phyloP scores from a whole-genome alignment of 2,329 filamentous ascomycete genomes.

The Ophiognomonia clavigignenti-juglandacearum region DNA sequence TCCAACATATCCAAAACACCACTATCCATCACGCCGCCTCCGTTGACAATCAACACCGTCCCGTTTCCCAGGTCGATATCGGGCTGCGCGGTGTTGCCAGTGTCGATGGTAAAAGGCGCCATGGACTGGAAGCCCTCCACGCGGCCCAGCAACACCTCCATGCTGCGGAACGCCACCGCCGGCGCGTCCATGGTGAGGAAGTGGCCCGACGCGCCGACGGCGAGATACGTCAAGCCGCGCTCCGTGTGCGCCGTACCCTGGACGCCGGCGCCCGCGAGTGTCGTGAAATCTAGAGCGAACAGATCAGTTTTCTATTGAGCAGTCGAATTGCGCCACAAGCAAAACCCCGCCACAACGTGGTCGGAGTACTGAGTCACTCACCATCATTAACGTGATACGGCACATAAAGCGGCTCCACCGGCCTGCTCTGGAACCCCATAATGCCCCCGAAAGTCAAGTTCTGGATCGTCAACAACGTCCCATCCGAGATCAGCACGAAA shows the following conservation, averaged over 20 bases:
- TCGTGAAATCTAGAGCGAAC: no score
- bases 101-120: conserved; percentile 10
- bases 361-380: no score
- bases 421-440: conserved; percentile 62
- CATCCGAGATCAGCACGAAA: conserved; percentile 62
- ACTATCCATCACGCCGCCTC: conserved; percentile 3
- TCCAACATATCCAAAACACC: no score
- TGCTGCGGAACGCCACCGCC: conserved; percentile 6
- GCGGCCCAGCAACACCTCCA: conserved; percentile 10
- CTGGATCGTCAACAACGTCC: conserved; percentile 67
- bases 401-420: conserved; percentile 61
- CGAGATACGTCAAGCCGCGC: conserved; percentile 16
- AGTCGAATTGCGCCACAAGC: no score
- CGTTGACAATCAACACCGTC: background rate
- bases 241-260: conserved; percentile 11
- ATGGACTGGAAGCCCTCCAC: conserved; percentile 8
- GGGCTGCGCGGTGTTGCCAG: conserved; percentile 3
- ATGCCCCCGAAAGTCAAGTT: conserved; percentile 76
- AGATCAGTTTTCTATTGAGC: no score
- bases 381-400: conserved; percentile 53
- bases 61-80: background rate
- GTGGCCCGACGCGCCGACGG: conserved; percentile 4
- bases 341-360: no score
- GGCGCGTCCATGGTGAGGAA: conserved; percentile 10
- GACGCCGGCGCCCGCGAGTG: conserved; percentile 19